Base-by-base conservation (phyloP, 352 stramenopile genomes). In the Phytopythium boreale region DNA sequence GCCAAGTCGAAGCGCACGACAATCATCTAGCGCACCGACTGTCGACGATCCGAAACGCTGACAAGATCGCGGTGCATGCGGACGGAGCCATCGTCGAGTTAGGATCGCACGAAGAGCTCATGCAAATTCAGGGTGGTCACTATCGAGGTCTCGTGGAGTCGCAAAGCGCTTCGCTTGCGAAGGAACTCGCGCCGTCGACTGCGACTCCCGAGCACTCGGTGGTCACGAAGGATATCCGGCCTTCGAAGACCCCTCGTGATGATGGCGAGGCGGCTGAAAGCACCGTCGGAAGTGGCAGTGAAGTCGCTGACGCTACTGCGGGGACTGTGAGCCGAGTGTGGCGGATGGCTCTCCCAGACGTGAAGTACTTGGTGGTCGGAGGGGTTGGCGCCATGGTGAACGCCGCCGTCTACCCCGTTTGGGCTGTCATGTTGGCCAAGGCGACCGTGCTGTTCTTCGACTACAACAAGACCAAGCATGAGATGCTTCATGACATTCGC, bases 91-190 rank as follows among this genome's bases (percentile, higher is more conserved):
- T 99, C 26, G 84, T 97, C 4, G 96, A 99, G 69, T 66, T 90
- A 15, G 97, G 96, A 8, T 97, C 84, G 11, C 97, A 99, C 69
- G 77, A 91, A 5, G 86, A 98, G 53, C 75, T 99, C 22, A 72
- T 98, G 60, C 27, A 47, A 26, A 71, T 85, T 27, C 22, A 64
- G 0, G 49, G 76, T 43, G 81, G 81, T 1, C 68, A 77, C 24
- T 90, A 88, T 56, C 71, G 68, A 4, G 56, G 31, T 27, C 67
- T 90, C 5, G 67, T 90, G 2, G 71, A 84, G 50, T 56, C 70
- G 17, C 79, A 85, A 50, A 9, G 69, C 26, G 19, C 63, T 69
- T 20, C 61, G 36, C 1, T 27, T 11, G 15, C 19, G 50, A 56
- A 56, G 22, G 4, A 51, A 14, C 44, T 27, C 8, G 20, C 1